phyloP scores from a whole-genome alignment of 345 rosid genomes.

The Geranium rotundifolium region DNA sequence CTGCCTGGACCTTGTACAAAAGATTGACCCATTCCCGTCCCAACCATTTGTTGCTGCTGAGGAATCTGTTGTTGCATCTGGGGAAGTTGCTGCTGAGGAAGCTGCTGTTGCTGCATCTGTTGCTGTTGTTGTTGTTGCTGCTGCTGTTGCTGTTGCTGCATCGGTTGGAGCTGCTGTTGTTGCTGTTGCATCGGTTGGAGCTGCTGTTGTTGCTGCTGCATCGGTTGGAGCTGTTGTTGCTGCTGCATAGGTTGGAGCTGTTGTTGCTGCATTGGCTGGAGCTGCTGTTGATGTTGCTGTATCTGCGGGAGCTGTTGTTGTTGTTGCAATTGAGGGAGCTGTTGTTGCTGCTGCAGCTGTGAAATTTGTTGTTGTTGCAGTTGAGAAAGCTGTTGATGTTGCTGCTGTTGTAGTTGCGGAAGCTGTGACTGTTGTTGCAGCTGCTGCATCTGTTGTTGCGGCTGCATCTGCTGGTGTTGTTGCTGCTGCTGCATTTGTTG shows the following conservation, averaged over 20 bases:
- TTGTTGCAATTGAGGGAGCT: conserved; percentile 10
- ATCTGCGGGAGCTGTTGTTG: conserved; percentile 22
- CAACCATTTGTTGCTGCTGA: conserved; percentile 65
- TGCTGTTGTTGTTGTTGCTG: conserved; percentile 20
- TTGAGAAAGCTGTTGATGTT: conserved; percentile 27
- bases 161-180: conserved; percentile 28
- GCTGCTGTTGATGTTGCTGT: conserved; percentile 35
- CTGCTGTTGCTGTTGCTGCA: conserved; percentile 28
- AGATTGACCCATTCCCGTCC: conserved; percentile 61
- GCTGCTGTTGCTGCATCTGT: conserved; percentile 30
- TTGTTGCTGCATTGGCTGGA: conserved; percentile 15
- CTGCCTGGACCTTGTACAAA: conserved; percentile 64
- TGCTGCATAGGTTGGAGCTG: conserved; percentile 19
- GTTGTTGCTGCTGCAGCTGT: conserved; percentile 15
- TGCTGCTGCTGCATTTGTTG: conserved; percentile 27
- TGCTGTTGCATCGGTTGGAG: conserved; percentile 23
- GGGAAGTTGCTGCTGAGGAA: conserved; percentile 23
- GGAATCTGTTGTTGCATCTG: conserved; percentile 22
- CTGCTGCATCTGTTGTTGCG: conserved; percentile 24
- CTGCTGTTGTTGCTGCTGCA: conserved; percentile 18
- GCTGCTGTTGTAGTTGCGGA: conserved; percentile 22
- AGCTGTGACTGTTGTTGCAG: conserved; percentile 28
- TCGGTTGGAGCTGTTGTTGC: conserved; percentile 25
- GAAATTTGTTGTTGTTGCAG: conserved; percentile 26
- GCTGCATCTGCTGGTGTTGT: conserved; percentile 22